These are phyloP conservation scores for Sporothrix inflata DNA, from an alignment of 2,329 filamentous ascomycete species.

Conservation along the genomic window DNA sequence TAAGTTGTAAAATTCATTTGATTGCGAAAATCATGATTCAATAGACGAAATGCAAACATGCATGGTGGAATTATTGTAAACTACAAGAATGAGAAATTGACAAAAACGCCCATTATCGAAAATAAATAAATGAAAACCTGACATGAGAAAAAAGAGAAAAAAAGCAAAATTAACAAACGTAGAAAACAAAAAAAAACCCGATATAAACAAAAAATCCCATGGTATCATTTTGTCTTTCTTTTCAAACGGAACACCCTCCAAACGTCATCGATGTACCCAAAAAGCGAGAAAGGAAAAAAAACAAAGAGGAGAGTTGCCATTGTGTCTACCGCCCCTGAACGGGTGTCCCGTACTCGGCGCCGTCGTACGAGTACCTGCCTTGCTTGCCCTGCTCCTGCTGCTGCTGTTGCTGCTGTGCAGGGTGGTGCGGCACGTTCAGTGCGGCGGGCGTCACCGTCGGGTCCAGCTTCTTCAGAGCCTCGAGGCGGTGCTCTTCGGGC, in stretches of 20 bases:
- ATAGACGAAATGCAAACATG: too few relatives aligned
- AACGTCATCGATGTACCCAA: neutral
- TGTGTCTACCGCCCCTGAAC: neutral
- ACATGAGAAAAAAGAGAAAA: neutral
- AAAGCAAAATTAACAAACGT: neutral
- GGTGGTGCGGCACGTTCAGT: neutral
- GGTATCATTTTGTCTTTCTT: slow-evolving; percentile 24
- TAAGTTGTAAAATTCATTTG: too few relatives aligned
- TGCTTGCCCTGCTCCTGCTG: neutral
- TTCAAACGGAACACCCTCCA: neutral
- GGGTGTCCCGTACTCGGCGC: neutral
- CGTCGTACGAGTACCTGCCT: neutral
- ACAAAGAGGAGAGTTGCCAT: neutral
- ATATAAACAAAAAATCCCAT: slow-evolving; percentile 17
- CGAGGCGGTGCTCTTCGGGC: slow-evolving; percentile 46
- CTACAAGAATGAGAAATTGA: too few relatives aligned
- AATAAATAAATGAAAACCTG: neutral
- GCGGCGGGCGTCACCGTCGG: neutral
- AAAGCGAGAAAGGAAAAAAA: neutral
- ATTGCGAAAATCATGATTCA: too few relatives aligned
- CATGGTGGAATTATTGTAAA: too few relatives aligned
- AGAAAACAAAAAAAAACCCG: neutral
- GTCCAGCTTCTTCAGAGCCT: slow-evolving; percentile 38
- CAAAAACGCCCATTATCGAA: neutral
- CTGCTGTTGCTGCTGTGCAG: neutral